Evolutionary conservation across 352 stramenopile genomes (phyloP), one percentile per base, ranked within the genome.

Genomic region (Globisporangium sylvaticum): DNA sequence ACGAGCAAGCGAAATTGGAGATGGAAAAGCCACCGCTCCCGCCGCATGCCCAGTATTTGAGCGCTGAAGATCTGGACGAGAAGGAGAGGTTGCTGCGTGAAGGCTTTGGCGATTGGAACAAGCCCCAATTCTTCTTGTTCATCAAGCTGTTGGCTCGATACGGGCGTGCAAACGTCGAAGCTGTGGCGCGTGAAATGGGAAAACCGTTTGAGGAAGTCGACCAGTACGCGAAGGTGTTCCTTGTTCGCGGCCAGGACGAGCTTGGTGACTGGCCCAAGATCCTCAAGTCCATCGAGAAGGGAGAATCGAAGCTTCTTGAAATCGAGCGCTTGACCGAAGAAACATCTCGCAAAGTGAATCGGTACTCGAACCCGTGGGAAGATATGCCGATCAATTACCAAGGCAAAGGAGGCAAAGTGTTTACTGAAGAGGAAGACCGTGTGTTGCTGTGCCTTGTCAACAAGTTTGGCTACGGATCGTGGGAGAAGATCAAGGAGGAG

Each of bases 401-500:
- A 68, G 88, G 88, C n/a, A 96, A 96, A 68, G 87, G 84, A n/a
- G 88, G 86, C 57, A 96, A 97, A 68, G 86, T 93, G 6, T 99
- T 98, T 60, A 98, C 95, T 9, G 95, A 98, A 78, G 97, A 99
- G 65, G 97, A 99, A 77, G 97, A 99, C 77, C 92, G 95, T 31
- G 98, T 99, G 58, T 73, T 99, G 64, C 65, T 99, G 14, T 98
- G 91, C 50, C 96, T 99, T 67, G 98, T 99, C 71, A 92, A 99
- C 74, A 84, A 96, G 62, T 98, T 98, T 74, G 97, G 97, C 3
- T 99, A 99, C 69, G 97, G 97, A 42, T 91, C 93, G 27, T 98
- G 96, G 81, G 97, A 99, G 70, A 88, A 94, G 54, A 99, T 99
- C 72, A 97, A 98, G 62, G 88, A 98, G 53, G 96, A 99, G 76